Evolutionary conservation across 345 rosid species (phyloP), one percentile per base, ranked within the genome.

Genomic region (Eucalyptus erythrocorys): DNA sequence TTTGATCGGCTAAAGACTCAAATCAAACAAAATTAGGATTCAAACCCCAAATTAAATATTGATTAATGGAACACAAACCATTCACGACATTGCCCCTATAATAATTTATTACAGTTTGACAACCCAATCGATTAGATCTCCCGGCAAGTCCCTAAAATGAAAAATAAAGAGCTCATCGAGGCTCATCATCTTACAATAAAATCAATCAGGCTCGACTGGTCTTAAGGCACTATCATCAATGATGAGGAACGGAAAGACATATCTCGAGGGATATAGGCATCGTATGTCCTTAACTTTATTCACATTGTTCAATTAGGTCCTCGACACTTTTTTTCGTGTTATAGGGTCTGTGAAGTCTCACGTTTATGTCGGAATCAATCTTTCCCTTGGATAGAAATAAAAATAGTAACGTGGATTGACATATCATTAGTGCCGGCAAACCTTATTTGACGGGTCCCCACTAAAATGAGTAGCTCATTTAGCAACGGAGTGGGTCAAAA

Each of bases 341-440:
- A 76, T 37, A 21, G 47, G 27, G 8, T 3, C 4, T 6, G 2
- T 76, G 24, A 37, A 76, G 5, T 37, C 47, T 40, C 4, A 0
- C 3, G 1, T 76, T 37, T 76, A 10, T 10, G 4, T 10, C 3
- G 14, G 3, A 76, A 76, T 37, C 4, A 1, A 76, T 37, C 3
- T 10, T 37, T 40, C 6, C 14, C 13, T 19, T 37, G 22, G 37
- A 76, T 76, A 13, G 27, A 40, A 76, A 37, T 6, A 4, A 27
- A 76, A 76, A 19, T 3, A 12, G 1, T 19, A 37, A 37, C 0
- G 14, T 4, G 37, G 5, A 30, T 15, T 3, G 19, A 30, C 3
- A 26, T 59, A 59, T 59, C n/a, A 55, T 55, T 55, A 24, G 19
- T 22, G 30, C 1, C 1, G 1, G 6, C 6, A 2, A 22, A 10